phyloP scores from a whole-genome alignment of 139 green algal genomes.

The Chlamydomonas schloesseri region DNA sequence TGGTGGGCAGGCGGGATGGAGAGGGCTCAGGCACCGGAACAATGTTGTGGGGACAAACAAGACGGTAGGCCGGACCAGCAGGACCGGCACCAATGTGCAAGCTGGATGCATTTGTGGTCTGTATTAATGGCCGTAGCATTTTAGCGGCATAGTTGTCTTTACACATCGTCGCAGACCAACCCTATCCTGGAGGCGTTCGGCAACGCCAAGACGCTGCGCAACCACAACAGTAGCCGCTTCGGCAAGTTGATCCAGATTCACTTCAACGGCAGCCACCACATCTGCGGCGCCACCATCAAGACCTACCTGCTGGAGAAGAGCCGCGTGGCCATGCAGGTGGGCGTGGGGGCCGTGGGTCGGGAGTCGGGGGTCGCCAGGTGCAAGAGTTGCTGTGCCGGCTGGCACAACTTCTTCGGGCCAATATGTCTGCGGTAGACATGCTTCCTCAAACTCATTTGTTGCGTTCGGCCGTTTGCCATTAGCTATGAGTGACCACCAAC shows the following conservation, averaged over 20 bases:
- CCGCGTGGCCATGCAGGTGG: constrained; percentile 37
- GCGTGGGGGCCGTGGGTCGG: not conserved
- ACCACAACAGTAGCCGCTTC: constrained; percentile 95
- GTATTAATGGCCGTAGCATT: too few relatives aligned
- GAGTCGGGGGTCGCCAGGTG: not conserved
- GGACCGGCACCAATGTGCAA: too few relatives aligned
- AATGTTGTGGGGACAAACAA: too few relatives aligned
- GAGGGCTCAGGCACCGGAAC: too few relatives aligned
- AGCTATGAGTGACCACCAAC: too few relatives aligned
- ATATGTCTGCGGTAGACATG: not conserved
- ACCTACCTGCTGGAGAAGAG: constrained; percentile 96
- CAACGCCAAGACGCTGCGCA: constrained; percentile 95
- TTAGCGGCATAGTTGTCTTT: too few relatives aligned
- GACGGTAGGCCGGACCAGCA: too few relatives aligned
- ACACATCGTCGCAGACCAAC: constrained; percentile 93
- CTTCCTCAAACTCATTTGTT: too few relatives aligned
- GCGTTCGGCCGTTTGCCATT: too few relatives aligned
- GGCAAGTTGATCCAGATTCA: constrained; percentile 94
- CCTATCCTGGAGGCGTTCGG: constrained; percentile 96
- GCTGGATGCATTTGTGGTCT: too few relatives aligned
- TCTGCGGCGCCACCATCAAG: constrained; percentile 81
- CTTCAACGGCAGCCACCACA: constrained; percentile 79
- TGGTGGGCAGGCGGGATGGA: not conserved
- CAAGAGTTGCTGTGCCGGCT: too few relatives aligned
- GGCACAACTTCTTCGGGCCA: too few relatives aligned